Percentiles rank a stretch among this genome's conserved stretches.
phyloP scores from a whole-genome alignment of 495 filamentous ascomycete species.

The Aspergillus diversus region DNA sequence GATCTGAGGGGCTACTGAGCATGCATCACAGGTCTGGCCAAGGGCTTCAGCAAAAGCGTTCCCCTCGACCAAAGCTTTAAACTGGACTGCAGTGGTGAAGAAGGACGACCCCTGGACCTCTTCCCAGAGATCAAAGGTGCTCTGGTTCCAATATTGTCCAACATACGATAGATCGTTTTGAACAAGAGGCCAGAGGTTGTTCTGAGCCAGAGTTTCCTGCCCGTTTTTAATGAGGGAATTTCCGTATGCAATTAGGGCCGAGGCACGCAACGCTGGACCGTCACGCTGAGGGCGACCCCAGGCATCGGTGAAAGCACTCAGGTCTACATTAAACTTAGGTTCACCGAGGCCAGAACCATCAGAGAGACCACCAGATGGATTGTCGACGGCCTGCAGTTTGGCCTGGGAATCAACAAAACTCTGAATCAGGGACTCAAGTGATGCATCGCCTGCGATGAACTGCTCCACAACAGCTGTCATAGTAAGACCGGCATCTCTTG shows the following conservation, averaged over 20 bases:
- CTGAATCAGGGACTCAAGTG: constrained; percentile 53
- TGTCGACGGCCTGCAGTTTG: constrained; percentile 49
- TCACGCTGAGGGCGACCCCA: constrained; percentile 70
- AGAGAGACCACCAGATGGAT: constrained; percentile 49
- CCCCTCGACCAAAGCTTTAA: constrained; percentile 65
- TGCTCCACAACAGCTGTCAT: constrained; percentile 56
- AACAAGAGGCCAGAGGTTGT: constrained; percentile 57
- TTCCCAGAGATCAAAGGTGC: constrained; percentile 68
- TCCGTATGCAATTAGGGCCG: constrained; percentile 43
- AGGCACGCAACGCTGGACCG: constrained; percentile 53
- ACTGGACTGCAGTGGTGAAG: constrained; percentile 62
- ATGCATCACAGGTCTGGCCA: constrained; percentile 45
- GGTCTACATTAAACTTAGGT: constrained; percentile 63
- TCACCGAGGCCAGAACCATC: constrained; percentile 60
- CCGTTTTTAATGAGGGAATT: constrained; percentile 42
- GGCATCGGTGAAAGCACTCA: constrained; percentile 52
- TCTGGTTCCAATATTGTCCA: constrained; percentile 68
- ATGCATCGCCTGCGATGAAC: constrained; percentile 48
- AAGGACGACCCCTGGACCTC: constrained; percentile 65
- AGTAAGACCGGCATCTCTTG: constrained; percentile 60
- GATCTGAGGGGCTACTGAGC: constrained; percentile 54
- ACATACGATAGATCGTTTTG: constrained; percentile 65
- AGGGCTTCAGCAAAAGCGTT: constrained; percentile 55
- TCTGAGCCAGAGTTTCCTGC: constrained; percentile 39
- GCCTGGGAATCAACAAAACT: constrained; percentile 60